Percentiles rank a stretch among this genome's conserved stretches.
Conservation (phyloP, 2,329 filamentous ascomycete genomes). For the Xylariaceae sp. region DNA sequence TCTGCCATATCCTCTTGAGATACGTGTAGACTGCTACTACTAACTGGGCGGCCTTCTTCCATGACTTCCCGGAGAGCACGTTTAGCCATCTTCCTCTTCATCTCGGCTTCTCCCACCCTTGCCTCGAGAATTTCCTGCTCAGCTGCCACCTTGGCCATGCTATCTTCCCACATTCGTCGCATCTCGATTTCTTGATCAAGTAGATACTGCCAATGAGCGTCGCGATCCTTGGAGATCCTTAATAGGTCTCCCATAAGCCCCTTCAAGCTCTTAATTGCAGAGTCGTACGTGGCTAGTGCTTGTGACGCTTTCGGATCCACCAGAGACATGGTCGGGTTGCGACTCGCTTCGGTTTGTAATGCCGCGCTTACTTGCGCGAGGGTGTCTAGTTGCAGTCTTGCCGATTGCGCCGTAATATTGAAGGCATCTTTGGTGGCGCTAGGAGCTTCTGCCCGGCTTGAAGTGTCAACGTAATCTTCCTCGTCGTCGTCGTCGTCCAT, state of each 20-base stretch:
- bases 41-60: conserved; percentile 55
- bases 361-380: conserved; percentile 86
- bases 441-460: conserved; percentile 76
- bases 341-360: conserved; percentile 72
- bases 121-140: conserved; percentile 93
- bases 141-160: conserved; percentile 94
- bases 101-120: conserved; percentile 85
- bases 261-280: conserved; percentile 86
- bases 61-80: conserved; percentile 86
- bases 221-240: conserved; percentile 91
- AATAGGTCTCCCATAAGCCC: conserved; percentile 84
- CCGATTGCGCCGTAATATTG: conserved; percentile 95
- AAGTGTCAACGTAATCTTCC: conserved; percentile 75
- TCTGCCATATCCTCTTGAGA: conserved; percentile 40
- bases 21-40: conserved; percentile 37
- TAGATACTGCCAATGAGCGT: conserved; percentile 96
- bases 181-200: conserved; percentile 91
- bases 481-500: conserved; percentile 65
- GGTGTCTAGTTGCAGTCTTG: conserved; percentile 89
- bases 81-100: conserved; percentile 89
- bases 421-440: conserved; percentile 89
- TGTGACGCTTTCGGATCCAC: conserved; percentile 78
- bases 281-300: conserved; percentile 85
- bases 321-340: conserved; percentile 74
- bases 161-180: conserved; percentile 97